Percentiles rank a stretch among this genome's conserved stretches.
Conservation (phyloP, 139 green algal species). For the Gonium pectorale region DNA sequence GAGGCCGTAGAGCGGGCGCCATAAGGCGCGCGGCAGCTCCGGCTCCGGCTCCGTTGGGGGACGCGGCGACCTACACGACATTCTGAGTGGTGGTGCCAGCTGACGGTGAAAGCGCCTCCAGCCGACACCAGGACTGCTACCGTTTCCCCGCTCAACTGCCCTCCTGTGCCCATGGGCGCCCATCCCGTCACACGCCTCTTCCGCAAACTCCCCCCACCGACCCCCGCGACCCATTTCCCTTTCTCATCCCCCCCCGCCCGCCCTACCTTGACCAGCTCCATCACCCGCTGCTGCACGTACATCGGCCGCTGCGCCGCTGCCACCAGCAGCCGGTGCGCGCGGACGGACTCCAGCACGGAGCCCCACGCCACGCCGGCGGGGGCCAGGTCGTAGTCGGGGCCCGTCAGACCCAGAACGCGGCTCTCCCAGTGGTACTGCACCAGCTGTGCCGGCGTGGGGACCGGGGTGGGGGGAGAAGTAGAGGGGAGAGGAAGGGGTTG, state of each 20-base stretch:
- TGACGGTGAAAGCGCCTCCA: too few relatives aligned
- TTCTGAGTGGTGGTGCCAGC: too few relatives aligned
- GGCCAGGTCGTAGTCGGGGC: background rate
- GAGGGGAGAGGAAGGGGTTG: too few relatives aligned
- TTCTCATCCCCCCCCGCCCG: background rate
- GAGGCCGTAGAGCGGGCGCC: too few relatives aligned
- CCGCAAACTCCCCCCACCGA: background rate
- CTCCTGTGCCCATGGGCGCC: too few relatives aligned
- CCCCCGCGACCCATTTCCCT: background rate
- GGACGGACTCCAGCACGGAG: background rate
- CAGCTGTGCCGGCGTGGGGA: conserved; percentile 1
- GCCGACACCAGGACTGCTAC: too few relatives aligned
- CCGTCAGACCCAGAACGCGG: conserved; percentile 14
- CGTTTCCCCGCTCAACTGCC: too few relatives aligned
- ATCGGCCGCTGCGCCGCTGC: background rate
- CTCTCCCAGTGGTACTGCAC: conserved; percentile 31
- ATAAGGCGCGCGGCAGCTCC: too few relatives aligned
- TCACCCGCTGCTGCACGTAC: background rate
- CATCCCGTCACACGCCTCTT: too few relatives aligned
- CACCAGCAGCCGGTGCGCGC: background rate
- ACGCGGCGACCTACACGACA: too few relatives aligned
- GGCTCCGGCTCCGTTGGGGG: too few relatives aligned
- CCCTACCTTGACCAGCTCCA: background rate
- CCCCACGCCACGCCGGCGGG: background rate
- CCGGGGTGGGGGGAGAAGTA: background rate